Base-by-base conservation (phyloP, 1,139 yeast genomes). In the Protomyces inundatus region DNA sequence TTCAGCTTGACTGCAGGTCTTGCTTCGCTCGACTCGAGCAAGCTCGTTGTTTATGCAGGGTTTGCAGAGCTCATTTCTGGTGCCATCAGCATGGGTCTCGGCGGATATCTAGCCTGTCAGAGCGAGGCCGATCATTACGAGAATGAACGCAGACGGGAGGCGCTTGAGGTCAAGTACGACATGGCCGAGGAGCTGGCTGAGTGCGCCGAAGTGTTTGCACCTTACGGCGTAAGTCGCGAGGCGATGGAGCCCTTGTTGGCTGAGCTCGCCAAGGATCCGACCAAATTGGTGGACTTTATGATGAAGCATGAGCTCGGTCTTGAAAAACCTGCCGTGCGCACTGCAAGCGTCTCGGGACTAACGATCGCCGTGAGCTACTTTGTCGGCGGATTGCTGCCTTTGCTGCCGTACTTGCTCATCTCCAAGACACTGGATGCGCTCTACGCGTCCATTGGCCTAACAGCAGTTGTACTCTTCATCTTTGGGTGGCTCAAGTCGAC, bases 401-500 rank as follows among this genome's bases (percentile, higher is more conserved):
- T 87, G 69, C 73, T 87, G 42, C 95, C 95, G 6, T 87, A 87
- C 77, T 87, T 87, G 69, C 93, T 93, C 77, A 84, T 89, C 6
- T 65, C 72, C 50, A 81, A 84, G 30, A 98, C 93, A 35, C 83
- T 84, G 65, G 80, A 84, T 33, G 98, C 98, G 16, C 81, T 93
- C 69, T 73, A 87, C 55, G 78, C 84, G 61, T 87, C 96, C 6
- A 90, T 88, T 14, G 70, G 88, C 33, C 87, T 90, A 55, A 93
- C 93, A 98, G 80, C 84, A 48, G 75, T 91, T 64, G 91, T 98
- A 1, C 79, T 93, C 68, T 91, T 93, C 75, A 77, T 85, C 72
- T 93, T 93, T 75, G 98, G 98, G 46, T 88, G 82, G 73, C 77
- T 86, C 66, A 93, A 93, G 78, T 90, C 97, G 16, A 77, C 86